phyloP scores from a whole-genome alignment of 352 stramenopile species.

The Phytophthora pseudosyringae region DNA sequence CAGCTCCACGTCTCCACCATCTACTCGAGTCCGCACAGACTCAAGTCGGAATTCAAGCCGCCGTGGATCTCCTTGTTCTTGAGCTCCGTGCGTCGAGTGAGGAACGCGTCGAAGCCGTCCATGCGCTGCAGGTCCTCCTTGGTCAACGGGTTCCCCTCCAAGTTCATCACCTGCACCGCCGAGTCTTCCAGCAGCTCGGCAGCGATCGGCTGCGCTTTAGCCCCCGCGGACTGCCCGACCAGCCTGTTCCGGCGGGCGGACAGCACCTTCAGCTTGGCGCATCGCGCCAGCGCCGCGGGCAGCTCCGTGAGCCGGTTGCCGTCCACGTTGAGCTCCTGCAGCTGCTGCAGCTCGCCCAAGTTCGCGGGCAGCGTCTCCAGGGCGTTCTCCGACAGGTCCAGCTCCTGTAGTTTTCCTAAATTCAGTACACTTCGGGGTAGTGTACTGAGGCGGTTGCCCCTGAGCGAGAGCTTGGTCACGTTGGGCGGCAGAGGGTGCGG shows the following conservation, averaged over 20 bases:
- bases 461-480: constrained; percentile 80
- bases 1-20: too few relatives aligned
- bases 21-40: constrained; percentile 82
- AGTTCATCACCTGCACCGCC: constrained; percentile 81
- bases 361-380: constrained; percentile 51
- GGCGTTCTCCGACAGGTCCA: constrained; percentile 74
- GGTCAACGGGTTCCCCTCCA: constrained; percentile 82
- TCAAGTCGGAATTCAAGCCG: constrained; percentile 78
- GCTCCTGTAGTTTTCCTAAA: constrained; percentile 64
- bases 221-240: constrained; percentile 19
- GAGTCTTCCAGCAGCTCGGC: constrained; percentile 60
- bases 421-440: constrained; percentile 56
- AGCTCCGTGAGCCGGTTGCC: constrained; percentile 57
- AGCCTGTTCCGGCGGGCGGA: constrained; percentile 70
- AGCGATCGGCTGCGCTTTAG: constrained; percentile 55
- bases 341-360: constrained; percentile 50
- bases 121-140: constrained; percentile 83
- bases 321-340: constrained; percentile 79
- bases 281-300: constrained; percentile 56
- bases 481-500: constrained; percentile 65
- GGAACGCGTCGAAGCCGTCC: constrained; percentile 79
- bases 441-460: constrained; percentile 54
- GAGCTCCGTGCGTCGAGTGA: constrained; percentile 73
- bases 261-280: constrained; percentile 75
- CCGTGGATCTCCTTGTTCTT: constrained; percentile 91